These are phyloP conservation scores for Phytophthora pseudosyringae DNA, from an alignment of 352 stramenopile species.

Conservation along the genomic window DNA sequence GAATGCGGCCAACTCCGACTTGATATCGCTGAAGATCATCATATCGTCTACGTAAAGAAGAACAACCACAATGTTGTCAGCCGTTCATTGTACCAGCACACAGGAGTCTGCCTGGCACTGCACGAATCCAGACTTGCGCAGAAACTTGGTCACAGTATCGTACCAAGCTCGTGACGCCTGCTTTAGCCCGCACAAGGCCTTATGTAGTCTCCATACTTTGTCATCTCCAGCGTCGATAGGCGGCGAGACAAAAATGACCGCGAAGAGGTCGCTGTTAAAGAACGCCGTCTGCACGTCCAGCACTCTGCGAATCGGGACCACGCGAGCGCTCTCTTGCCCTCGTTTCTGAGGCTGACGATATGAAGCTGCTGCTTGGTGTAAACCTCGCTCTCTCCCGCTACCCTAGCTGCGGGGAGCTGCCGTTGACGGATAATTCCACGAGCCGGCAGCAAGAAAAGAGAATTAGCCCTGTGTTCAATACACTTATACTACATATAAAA, in stretches of 20 bases:
- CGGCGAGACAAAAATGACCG: conserved; percentile 16
- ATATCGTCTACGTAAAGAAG: conserved; percentile 38
- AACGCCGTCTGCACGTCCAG: conserved; percentile 23
- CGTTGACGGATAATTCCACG: too few relatives aligned
- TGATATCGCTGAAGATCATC: conserved; percentile 13
- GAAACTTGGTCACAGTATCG: conserved; percentile 18
- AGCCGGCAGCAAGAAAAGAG: too few relatives aligned
- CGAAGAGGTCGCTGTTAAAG: conserved; percentile 6
- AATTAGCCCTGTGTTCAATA: too few relatives aligned
- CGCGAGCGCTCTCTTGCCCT: too few relatives aligned
- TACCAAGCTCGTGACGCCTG: conserved; percentile 38
- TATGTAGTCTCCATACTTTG: conserved; percentile 27
- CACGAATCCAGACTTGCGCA: background rate
- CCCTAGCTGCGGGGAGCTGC: too few relatives aligned
- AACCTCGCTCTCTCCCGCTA: too few relatives aligned
- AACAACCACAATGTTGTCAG: conserved; percentile 18
- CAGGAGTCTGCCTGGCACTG: conserved; percentile 31
- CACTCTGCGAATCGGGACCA: too few relatives aligned
- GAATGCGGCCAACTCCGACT: conserved; percentile 1
- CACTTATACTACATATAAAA: too few relatives aligned
- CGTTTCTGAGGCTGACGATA: too few relatives aligned
- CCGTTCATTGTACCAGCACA: conserved; percentile 5
- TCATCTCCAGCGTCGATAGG: background rate
- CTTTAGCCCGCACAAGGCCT: conserved; percentile 34
- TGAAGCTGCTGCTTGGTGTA: too few relatives aligned